Conservation (phyloP, 2,329 filamentous ascomycete species). For the Neonectria neomacrospora region DNA sequence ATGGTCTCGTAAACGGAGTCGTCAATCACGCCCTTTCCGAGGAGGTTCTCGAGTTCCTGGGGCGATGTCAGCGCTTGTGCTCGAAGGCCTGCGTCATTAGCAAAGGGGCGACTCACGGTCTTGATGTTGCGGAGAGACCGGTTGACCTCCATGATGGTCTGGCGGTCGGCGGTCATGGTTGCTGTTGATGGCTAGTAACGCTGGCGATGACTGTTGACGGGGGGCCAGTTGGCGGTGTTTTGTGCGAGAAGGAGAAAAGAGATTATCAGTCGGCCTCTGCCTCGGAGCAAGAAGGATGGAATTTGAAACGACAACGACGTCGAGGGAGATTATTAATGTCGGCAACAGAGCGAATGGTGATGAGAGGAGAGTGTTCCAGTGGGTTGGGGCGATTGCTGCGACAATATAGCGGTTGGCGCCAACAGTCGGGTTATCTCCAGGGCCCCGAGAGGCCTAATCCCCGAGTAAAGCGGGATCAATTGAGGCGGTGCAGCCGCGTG, state of each 20-base stretch:
- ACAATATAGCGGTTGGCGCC: not conserved
- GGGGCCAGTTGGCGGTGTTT: not conserved
- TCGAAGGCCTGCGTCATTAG: not conserved
- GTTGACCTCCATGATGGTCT: conserved; percentile 76
- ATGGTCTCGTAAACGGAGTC: conserved; percentile 81
- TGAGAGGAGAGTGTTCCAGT: not conserved
- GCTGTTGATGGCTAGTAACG: conserved; percentile 7
- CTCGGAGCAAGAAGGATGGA: conserved; percentile 6
- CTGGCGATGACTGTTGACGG: not conserved
- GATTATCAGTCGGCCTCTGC: not conserved
- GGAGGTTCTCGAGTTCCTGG: conserved; percentile 90
- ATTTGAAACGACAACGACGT: conserved; percentile 12
- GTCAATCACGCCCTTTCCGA: conserved; percentile 83
- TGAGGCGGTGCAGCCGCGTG: conserved; percentile 42
- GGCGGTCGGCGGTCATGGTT: conserved; percentile 63
- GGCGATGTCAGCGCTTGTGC: conserved; percentile 18
- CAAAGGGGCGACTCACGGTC: conserved; percentile 65
- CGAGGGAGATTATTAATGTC: not conserved
- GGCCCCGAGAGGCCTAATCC: conserved; percentile 1
- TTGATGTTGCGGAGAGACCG: conserved; percentile 89
- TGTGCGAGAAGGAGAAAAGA: not conserved
- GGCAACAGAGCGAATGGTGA: conserved; percentile 1
- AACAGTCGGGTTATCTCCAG: not conserved
- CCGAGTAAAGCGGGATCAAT: conserved; percentile 23
- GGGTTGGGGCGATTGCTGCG: not conserved